These are phyloP conservation scores for Polytrichum commune DNA, from an alignment of 225 moss, liverwort and hornwort genomes.

Conservation along the genomic window DNA sequence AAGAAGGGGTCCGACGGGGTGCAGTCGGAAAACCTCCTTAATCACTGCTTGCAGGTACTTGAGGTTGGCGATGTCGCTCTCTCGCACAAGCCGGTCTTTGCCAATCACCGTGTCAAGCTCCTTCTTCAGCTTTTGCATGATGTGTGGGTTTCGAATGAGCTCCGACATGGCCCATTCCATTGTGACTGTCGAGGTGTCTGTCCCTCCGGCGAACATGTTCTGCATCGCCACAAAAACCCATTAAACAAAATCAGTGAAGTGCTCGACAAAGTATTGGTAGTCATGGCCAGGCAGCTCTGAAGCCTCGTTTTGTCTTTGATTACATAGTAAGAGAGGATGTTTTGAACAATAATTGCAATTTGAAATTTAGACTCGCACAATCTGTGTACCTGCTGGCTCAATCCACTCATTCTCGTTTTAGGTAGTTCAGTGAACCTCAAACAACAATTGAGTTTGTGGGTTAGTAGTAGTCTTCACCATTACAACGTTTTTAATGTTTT, in stretches of 20 bases:
- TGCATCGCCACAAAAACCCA: neutral
- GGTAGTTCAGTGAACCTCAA: neutral
- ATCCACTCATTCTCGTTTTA: neutral
- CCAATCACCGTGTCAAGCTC: slow-evolving; percentile 35
- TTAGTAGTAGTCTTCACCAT: too few species aligned
- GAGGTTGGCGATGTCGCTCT: slow-evolving; percentile 24
- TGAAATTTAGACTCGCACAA: neutral
- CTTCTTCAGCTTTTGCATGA: neutral
- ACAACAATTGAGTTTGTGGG: too few species aligned
- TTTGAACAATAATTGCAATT: neutral
- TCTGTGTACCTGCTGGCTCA: neutral
- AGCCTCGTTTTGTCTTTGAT: too few species aligned
- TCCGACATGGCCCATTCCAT: slow-evolving; percentile 42
- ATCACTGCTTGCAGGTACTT: slow-evolving; percentile 20
- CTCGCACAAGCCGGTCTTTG: slow-evolving; percentile 15
- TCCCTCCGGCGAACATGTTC: slow-evolving; percentile 31
- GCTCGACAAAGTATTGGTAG: too few species aligned
- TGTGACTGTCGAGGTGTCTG: slow-evolving; percentile 26
- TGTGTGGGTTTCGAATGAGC: slow-evolving; percentile 17
- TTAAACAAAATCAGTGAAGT: too few species aligned
- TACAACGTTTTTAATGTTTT: too few species aligned
- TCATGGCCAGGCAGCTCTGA: too few species aligned
- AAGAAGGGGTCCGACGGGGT: slow-evolving; percentile 13
- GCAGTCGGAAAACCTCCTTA: slow-evolving; percentile 24
- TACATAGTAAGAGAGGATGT: neutral